Base-by-base conservation (phyloP, 2,329 filamentous ascomycete genomes). In the Aspergillus novofumigatus region DNA sequence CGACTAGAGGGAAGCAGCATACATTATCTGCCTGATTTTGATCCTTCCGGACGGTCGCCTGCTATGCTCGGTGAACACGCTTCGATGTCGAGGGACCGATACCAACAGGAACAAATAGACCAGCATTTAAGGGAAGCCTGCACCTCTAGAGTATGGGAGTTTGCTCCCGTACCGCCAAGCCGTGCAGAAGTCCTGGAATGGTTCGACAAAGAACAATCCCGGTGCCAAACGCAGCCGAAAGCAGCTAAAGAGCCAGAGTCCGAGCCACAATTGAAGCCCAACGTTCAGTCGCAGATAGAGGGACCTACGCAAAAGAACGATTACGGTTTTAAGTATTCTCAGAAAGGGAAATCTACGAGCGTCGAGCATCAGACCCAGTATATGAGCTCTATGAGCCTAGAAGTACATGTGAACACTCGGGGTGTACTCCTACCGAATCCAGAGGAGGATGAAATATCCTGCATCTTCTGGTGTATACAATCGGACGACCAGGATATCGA, bases 371-470 rank as follows among this genome's bases (percentile, higher is more conserved):
- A 95, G 71, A 86, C 86, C 2, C 90, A 94, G 65, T 96, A 96
- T 71, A 97, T 99, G 94, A 96, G 90, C 64, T 91, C 89, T 20
- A 92, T 99, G 90, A 95, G 92, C 63, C 75, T 99, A 6, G 94
- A 99, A 70, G 77, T 97, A 4, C 93, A 99, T 69, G 88, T 95
- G 60, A 96, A 96, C 65, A 94, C 89, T 3, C 83, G 93, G 55
- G 91, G 86, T 6, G 86, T 85, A 51, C 80, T 97, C 8, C 83
- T 91, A 2, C 92, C 94, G 1, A 92, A 99, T 67, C 94, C 94
- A 0, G 91, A 93, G 64, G 83, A 95, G 64, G 94, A 99, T 70
- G 90, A 93, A 65, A 84, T 99, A 2, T 84, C 89, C 60, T 92
- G 89, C 67, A 83, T 97, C 5, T 96, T 97, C 69, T 99, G 93